Conservation (phyloP, 1,284 basidiomycete genomes). For the Cryptococcus neoformans region DNA sequence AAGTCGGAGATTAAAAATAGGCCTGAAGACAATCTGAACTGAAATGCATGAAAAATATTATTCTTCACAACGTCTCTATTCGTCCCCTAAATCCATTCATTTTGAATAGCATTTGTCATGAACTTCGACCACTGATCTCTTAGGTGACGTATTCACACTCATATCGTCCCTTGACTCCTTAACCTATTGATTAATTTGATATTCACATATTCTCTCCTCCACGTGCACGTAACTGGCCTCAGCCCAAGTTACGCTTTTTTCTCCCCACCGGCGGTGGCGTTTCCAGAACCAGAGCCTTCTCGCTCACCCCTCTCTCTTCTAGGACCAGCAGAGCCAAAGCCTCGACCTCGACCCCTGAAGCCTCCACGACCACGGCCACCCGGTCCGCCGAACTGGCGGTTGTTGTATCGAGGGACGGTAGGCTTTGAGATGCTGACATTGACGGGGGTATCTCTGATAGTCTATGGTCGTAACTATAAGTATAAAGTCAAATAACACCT, state of each 20-base stretch:
- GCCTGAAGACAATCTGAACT: too few species aligned
- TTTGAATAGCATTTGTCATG: too few species aligned
- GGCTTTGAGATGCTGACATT: conserved; percentile 48
- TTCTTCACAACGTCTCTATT: too few species aligned
- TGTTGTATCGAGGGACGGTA: conserved; percentile 17
- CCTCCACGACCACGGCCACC: conserved; percentile 50
- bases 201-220: not conserved
- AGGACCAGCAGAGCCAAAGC: conserved; percentile 9
- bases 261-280: conserved; percentile 1
- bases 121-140: too few species aligned
- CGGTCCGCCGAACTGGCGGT: conserved; percentile 38
- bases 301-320: conserved; percentile 7
- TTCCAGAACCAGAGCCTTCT: not conserved
- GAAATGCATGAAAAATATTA: too few species aligned
- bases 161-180: too few species aligned
- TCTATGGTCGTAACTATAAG: conserved; percentile 13
- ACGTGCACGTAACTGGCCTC: not conserved
- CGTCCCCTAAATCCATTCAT: too few species aligned
- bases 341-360: conserved; percentile 49
- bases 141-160: too few species aligned
- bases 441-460: conserved; percentile 47
- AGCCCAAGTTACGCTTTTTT: not conserved
- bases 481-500: not conserved
- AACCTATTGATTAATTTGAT: not conserved
- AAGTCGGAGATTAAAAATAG: too few species aligned